phyloP scores from a whole-genome alignment of 2,329 filamentous ascomycete species.

The Blastomyces gilchristii region DNA sequence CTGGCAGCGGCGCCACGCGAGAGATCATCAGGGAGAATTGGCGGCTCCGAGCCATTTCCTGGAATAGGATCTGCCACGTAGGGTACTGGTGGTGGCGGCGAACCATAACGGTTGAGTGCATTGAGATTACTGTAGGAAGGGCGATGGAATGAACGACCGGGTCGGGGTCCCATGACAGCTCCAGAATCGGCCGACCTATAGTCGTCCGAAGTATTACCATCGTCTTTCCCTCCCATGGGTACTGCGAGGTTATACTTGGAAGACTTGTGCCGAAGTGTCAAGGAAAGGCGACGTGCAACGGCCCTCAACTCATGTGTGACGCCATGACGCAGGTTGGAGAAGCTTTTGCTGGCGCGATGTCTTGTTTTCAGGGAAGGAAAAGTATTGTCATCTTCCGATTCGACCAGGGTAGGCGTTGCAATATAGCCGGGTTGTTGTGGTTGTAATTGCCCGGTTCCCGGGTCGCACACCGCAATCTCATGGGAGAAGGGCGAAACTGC shows the following conservation, averaged over 20 bases:
- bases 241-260: conserved; percentile 8
- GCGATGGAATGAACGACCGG: conserved; percentile 26
- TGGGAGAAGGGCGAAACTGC: conserved; percentile 10
- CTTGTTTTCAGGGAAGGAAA: not conserved
- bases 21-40: conserved; percentile 32
- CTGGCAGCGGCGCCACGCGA: conserved; percentile 37
- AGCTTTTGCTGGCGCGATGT: conserved; percentile 28
- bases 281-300: conserved; percentile 32
- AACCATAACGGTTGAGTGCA: conserved; percentile 27
- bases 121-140: conserved; percentile 29
- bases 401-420: not conserved
- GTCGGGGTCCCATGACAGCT: conserved; percentile 21
- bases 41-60: conserved; percentile 29
- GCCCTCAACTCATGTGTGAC: conserved; percentile 32
- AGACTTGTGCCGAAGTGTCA: conserved; percentile 30
- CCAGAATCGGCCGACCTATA: conserved; percentile 17
- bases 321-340: conserved; percentile 34
- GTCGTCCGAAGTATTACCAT: conserved; percentile 9
- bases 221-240: conserved; percentile 4
- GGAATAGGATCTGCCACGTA: conserved; percentile 25
- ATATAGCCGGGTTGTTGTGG: not conserved
- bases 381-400: not conserved
- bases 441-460: not conserved
- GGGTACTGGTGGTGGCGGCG: not conserved
- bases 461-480: conserved; percentile 5